Percentiles rank a stretch among this genome's conserved stretches.
These are phyloP conservation scores for Yamadazyma endophytica DNA, from an alignment of 805 yeast genomes.

Conservation along the genomic window DNA sequence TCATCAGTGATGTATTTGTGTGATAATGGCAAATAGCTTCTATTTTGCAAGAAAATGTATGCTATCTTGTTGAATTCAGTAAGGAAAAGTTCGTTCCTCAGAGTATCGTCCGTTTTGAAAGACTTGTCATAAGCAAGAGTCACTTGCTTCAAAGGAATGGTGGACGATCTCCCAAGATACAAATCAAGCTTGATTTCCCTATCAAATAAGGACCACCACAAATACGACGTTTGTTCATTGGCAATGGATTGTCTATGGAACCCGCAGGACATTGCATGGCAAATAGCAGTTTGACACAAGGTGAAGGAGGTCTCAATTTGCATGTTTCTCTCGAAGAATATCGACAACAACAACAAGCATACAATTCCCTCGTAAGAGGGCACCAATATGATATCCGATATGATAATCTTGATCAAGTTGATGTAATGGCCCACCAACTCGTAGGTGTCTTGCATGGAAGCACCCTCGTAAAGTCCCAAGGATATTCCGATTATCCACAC, in stretches of 20 bases:
- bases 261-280: conserved; percentile 9
- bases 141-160: conserved; percentile 6
- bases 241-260: conserved; percentile 8
- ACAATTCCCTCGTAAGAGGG: conserved; percentile 7
- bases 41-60: conserved; percentile 3
- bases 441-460: conserved; percentile 8
- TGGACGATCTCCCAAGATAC: conserved; percentile 8
- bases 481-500: conserved; percentile 10
- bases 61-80: conserved; percentile 8
- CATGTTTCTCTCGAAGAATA: conserved; percentile 9
- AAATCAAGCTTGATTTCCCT: conserved; percentile 6
- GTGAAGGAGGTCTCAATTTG: conserved; percentile 9
- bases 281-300: conserved; percentile 7
- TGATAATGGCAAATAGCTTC: conserved; percentile 5
- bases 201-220: conserved; percentile 9
- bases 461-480: conserved; percentile 6
- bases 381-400: conserved; percentile 7
- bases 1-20: conserved; percentile 3
- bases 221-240: conserved; percentile 5
- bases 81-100: conserved; percentile 2
- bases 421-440: conserved; percentile 6
- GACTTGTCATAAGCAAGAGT: conserved; percentile 4
- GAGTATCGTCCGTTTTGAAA: conserved; percentile 2
- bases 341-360: conserved; percentile 5
- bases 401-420: conserved; percentile 6